A percentile compares a stretch with the other conserved stretches of the same genome.
These are phyloP conservation scores for Pyrus communis DNA, from an alignment of 306 rosid species.

Conservation along the genomic window DNA sequence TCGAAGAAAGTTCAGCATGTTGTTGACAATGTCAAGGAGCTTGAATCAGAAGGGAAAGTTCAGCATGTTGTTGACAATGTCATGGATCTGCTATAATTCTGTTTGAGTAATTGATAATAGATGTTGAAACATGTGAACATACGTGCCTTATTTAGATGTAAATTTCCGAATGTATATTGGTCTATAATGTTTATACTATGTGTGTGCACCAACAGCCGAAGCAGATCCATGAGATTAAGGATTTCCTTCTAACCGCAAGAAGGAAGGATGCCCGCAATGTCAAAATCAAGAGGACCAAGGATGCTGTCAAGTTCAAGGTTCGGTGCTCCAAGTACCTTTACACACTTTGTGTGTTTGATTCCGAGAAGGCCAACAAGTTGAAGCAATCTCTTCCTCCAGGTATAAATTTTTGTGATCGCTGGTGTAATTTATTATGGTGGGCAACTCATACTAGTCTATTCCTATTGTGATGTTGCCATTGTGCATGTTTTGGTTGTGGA, in stretches of 20 bases:
- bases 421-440: background rate
- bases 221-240: conserved; percentile 90
- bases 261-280: conserved; percentile 87
- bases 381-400: conserved; percentile 96
- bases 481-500: background rate
- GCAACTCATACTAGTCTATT: background rate
- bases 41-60: conserved; percentile 23
- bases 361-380: conserved; percentile 79
- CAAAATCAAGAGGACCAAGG: conserved; percentile 75
- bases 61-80: too few species aligned
- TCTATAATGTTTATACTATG: background rate
- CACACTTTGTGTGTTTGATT: conserved; percentile 75
- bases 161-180: background rate
- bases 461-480: background rate
- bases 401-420: background rate
- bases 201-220: conserved; percentile 44
- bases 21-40: conserved; percentile 19
- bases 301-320: conserved; percentile 82
- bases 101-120: background rate
- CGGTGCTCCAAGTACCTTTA: conserved; percentile 89
- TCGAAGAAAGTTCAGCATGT: conserved; percentile 13
- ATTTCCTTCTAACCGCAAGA: conserved; percentile 80
- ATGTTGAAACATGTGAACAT: background rate
- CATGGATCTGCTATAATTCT: background rate
- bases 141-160: background rate